These are phyloP conservation scores for Protomyces inundatus DNA, from an alignment of 1,139 yeast genomes.

Conservation along the genomic window DNA sequence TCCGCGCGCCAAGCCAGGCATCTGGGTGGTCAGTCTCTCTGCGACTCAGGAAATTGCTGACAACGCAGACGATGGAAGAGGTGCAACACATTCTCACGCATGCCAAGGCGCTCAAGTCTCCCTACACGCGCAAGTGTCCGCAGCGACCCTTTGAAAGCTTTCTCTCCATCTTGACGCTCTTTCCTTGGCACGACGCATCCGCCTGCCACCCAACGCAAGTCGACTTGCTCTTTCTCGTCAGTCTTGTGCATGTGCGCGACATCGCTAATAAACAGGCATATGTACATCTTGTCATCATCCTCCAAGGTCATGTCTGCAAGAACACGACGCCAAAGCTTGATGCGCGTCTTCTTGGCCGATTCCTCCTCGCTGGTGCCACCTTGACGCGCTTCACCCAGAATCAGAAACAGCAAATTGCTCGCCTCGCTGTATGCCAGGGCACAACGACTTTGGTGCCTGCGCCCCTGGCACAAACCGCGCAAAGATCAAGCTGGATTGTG, in stretches of 20 bases:
- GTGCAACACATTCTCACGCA: constrained; percentile 17
- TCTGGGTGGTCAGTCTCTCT: not conserved
- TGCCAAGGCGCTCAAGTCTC: constrained; percentile 21
- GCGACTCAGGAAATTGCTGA: not conserved
- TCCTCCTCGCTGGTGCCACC: constrained; percentile 9
- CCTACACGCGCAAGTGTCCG: constrained; percentile 20
- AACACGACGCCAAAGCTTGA: constrained; percentile 11
- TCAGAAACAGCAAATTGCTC: constrained; percentile 1
- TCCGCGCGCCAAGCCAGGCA: constrained; percentile 7
- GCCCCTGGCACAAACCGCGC: not conserved
- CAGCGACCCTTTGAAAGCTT: constrained; percentile 23
- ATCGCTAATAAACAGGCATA: not conserved
- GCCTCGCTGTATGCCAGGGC: not conserved
- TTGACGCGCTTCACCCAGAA: constrained; percentile 3
- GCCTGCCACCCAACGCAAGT: constrained; percentile 7
- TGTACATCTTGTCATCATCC: constrained; percentile 1
- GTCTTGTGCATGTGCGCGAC: not conserved
- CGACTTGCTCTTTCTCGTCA: not conserved
- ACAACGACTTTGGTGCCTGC: not conserved
- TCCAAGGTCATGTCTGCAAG: constrained; percentile 11
- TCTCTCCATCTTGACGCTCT: constrained; percentile 8
- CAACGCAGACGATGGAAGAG: constrained; percentile 7
- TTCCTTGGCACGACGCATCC: constrained; percentile 10
- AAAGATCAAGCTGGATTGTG: not conserved
- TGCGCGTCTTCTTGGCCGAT: not conserved